These are phyloP conservation scores for Asterionellopsis glacialis DNA, from an alignment of 108 stramenopile genomes.

Conservation along the genomic window DNA sequence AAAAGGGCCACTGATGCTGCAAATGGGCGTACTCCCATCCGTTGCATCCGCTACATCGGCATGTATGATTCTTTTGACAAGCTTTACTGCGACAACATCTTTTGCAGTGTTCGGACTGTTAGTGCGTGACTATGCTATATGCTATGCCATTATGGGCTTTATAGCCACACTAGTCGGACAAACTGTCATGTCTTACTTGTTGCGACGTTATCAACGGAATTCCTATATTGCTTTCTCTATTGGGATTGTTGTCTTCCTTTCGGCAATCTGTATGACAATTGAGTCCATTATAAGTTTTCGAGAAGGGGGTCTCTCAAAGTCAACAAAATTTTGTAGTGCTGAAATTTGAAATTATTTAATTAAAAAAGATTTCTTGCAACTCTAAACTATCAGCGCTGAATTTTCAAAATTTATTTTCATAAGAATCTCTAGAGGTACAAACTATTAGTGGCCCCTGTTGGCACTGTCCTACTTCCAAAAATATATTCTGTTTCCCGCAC, in stretches of 20 bases:
- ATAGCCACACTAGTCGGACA: conserved; percentile 81
- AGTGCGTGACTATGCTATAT: conserved; percentile 68
- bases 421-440: too few relatives aligned
- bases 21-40: conserved; percentile 84
- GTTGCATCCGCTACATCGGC: conserved; percentile 83
- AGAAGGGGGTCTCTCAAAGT: conserved; percentile 17
- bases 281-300: conserved; percentile 43
- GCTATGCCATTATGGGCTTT: conserved; percentile 74
- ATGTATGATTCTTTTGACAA: conserved; percentile 93
- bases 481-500: too few relatives aligned
- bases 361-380: too few relatives aligned
- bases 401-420: too few relatives aligned
- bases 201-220: conserved; percentile 72
- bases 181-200: conserved; percentile 59
- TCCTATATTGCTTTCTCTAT: conserved; percentile 92
- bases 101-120: conserved; percentile 84
- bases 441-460: too few relatives aligned
- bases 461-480: too few relatives aligned
- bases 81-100: conserved; percentile 88
- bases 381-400: too few relatives aligned
- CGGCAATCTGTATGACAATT: conserved; percentile 60
- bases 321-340: too few relatives aligned
- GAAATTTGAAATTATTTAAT: too few relatives aligned
- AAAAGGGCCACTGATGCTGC: conserved; percentile 94
- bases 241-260: conserved; percentile 75